These are phyloP conservation scores for Fulvia fulva DNA, from an alignment of 2,329 filamentous ascomycete species.

Conservation along the genomic window DNA sequence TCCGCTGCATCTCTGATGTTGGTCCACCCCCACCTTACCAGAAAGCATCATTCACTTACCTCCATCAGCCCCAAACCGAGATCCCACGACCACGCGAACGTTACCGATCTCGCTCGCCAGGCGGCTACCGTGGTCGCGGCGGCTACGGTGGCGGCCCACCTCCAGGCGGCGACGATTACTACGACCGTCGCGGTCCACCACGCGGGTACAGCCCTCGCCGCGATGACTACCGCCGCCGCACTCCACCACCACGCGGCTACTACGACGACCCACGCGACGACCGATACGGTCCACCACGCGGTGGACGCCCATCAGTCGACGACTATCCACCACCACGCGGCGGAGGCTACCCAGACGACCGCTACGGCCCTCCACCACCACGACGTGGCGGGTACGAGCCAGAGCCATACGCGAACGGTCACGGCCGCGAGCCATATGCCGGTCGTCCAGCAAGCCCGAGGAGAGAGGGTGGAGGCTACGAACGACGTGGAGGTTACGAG, in stretches of 20 bases:
- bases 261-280: conserved; percentile 80
- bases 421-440: conserved; percentile 48
- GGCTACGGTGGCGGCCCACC: conserved; percentile 51
- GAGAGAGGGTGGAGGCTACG: conserved; percentile 34
- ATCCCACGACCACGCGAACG: conserved; percentile 50
- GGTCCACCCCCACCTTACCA: not conserved
- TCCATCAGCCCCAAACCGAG: conserved; percentile 69
- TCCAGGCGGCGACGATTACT: conserved; percentile 66
- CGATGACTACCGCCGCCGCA: conserved; percentile 82
- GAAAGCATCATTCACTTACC: conserved; percentile 6
- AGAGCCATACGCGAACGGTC: conserved; percentile 59
- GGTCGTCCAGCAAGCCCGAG: conserved; percentile 47
- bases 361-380: conserved; percentile 53
- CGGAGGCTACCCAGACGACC: conserved; percentile 64
- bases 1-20: conserved; percentile 86
- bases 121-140: conserved; percentile 60
- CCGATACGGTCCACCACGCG: conserved; percentile 60
- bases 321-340: conserved; percentile 62
- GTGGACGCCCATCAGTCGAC: conserved; percentile 65
- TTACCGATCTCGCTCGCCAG: conserved; percentile 70
- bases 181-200: conserved; percentile 75
- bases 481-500: conserved; percentile 21
- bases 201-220: conserved; percentile 82
- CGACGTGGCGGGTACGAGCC: conserved; percentile 48
- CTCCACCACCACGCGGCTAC: conserved; percentile 61